Evolutionary conservation across 202 grass and related monocot genomes (phyloP).

Genomic region (Panicum hallii): DNA sequence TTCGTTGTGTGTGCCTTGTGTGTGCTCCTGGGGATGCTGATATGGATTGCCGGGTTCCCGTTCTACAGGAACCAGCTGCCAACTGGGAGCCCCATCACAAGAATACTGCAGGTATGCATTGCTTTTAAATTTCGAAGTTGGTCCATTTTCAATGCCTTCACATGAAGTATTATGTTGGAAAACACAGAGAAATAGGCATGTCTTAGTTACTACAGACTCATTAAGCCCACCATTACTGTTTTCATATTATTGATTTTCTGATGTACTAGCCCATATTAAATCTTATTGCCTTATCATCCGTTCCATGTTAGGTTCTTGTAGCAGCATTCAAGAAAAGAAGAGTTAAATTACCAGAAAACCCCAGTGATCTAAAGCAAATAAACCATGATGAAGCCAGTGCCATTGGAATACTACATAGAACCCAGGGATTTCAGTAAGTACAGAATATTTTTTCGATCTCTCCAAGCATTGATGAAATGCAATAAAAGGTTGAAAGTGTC

Average conservation of each 20-base stretch:
- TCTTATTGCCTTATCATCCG: not conserved
- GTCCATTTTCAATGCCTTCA: too few species aligned
- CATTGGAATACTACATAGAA: conserved; percentile 37
- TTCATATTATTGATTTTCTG: not conserved
- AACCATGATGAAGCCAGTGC: not conserved
- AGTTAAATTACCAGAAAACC: conserved; percentile 25
- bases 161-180: too few species aligned
- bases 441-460: not conserved
- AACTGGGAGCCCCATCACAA: conserved; percentile 61
- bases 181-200: too few species aligned
- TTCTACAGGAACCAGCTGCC: conserved; percentile 69
- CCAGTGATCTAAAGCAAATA: conserved; percentile 31
- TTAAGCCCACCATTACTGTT: not conserved
- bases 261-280: not conserved
- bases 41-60: conserved; percentile 53
- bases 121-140: too few species aligned
- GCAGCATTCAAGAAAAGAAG: conserved; percentile 56
- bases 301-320: conserved; percentile 38
- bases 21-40: conserved; percentile 44
- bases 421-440: conserved; percentile 49
- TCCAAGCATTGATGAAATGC: not conserved
- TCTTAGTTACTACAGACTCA: too few species aligned
- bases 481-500: not conserved
- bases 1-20: conserved; percentile 51
- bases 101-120: conserved; percentile 57